phyloP scores from a whole-genome alignment of 192 early-diverging fungal species.

The Coemansia brasiliensis region DNA sequence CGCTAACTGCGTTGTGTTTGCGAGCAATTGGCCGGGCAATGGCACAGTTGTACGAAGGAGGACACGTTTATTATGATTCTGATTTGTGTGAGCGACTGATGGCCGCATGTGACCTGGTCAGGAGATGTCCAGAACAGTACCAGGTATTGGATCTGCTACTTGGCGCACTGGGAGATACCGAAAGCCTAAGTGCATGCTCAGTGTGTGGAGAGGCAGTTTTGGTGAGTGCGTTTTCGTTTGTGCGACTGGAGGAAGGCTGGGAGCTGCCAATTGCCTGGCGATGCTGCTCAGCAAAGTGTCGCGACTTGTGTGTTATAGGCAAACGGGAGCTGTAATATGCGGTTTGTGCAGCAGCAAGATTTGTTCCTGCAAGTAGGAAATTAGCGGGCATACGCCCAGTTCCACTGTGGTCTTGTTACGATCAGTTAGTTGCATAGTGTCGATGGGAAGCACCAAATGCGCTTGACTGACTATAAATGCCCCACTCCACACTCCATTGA shows the following conservation, averaged over 20 bases:
- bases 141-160: slow-evolving; percentile 15
- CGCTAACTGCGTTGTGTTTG: slow-evolving; percentile 22
- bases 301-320: slow-evolving; percentile 10
- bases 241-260: slow-evolving; percentile 6
- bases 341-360: slow-evolving; percentile 5
- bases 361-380: slow-evolving; percentile 21
- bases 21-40: slow-evolving; percentile 10
- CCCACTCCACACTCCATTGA: slow-evolving; percentile 23
- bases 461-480: slow-evolving; percentile 34
- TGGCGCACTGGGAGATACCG: slow-evolving; percentile 9
- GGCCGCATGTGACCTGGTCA: slow-evolving; percentile 25
- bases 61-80: neutral
- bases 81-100: neutral
- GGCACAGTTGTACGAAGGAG: neutral
- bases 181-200: slow-evolving; percentile 16
- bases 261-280: slow-evolving; percentile 36
- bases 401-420: slow-evolving; percentile 20
- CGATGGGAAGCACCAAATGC: slow-evolving; percentile 26
- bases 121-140: slow-evolving; percentile 21
- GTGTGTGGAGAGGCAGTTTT: slow-evolving; percentile 28
- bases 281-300: slow-evolving; percentile 46
- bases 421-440: slow-evolving; percentile 43
- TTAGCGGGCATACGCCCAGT: slow-evolving; percentile 25
- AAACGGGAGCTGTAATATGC: neutral
- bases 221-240: slow-evolving; percentile 16